Percentiles rank a stretch among this genome's conserved stretches.
These are phyloP conservation scores for Elongisporangium anandrum DNA, from an alignment of 352 stramenopile genomes.

Conservation along the genomic window DNA sequence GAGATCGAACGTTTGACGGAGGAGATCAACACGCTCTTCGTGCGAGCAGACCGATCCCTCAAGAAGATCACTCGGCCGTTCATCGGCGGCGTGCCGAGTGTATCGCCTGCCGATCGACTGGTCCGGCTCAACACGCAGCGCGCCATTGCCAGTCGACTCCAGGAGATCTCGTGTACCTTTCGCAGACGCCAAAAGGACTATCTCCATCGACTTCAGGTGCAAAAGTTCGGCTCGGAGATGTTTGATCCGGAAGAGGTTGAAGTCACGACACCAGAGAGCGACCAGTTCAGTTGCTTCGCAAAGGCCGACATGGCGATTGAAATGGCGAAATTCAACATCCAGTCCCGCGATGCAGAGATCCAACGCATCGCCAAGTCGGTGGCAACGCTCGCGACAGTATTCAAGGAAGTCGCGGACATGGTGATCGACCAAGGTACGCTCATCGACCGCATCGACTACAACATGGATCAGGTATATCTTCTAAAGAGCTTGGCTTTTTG, in stretches of 20 bases:
- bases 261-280: slow-evolving; percentile 1
- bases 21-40: slow-evolving; percentile 62
- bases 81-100: slow-evolving; percentile 32
- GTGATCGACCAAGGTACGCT: slow-evolving; percentile 81
- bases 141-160: slow-evolving; percentile 50
- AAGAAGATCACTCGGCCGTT: slow-evolving; percentile 68
- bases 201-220: slow-evolving; percentile 58
- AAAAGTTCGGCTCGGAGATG: slow-evolving; percentile 67
- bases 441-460: slow-evolving; percentile 85
- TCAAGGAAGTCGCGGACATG: slow-evolving; percentile 79
- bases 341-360: slow-evolving; percentile 66
- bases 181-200: slow-evolving; percentile 70
- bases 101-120: slow-evolving; percentile 45
- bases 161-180: slow-evolving; percentile 61
- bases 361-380: slow-evolving; percentile 75
- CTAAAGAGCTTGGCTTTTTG: no score
- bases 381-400: slow-evolving; percentile 56
- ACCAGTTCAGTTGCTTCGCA: slow-evolving; percentile 5
- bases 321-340: slow-evolving; percentile 41
- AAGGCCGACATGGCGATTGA: slow-evolving; percentile 25
- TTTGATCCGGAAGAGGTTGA: slow-evolving; percentile 44
- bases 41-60: slow-evolving; percentile 57
- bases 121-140: slow-evolving; percentile 70
- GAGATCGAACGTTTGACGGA: slow-evolving; percentile 68
- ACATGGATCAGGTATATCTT: slow-evolving; percentile 70